These are phyloP conservation scores for Cephalotrichum gorgonifer DNA, from an alignment of 2,329 filamentous ascomycete genomes.

Conservation along the genomic window DNA sequence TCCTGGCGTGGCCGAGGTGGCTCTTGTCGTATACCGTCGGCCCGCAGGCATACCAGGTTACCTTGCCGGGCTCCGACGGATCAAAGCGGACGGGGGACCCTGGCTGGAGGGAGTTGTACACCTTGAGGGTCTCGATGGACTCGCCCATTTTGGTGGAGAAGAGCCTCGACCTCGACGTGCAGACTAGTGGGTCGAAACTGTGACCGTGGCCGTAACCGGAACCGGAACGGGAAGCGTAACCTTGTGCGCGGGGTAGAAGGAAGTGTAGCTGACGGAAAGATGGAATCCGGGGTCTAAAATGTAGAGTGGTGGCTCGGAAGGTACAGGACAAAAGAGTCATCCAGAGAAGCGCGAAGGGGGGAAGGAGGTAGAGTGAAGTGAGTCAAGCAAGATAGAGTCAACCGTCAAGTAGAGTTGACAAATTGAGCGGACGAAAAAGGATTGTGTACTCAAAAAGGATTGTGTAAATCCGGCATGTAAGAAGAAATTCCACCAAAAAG, in stretches of 20 bases:
- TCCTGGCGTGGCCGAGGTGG: conserved; percentile 74
- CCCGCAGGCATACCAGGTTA: conserved; percentile 61
- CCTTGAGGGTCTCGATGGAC: conserved; percentile 2
- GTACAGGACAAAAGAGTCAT: conserved; percentile 3
- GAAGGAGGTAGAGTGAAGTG: background rate
- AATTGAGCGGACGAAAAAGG: too few species aligned
- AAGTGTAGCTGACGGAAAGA: background rate
- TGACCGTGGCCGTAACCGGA: too few species aligned
- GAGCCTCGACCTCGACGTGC: background rate
- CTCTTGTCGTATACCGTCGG: conserved; percentile 78
- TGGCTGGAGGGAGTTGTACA: conserved; percentile 4
- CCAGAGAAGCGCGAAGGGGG: background rate
- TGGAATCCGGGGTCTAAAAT: background rate
- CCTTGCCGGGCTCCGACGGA: conserved; percentile 6
- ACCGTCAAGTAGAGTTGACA: too few species aligned
- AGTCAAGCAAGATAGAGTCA: background rate
- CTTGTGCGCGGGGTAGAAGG: background rate
- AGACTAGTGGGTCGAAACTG: background rate
- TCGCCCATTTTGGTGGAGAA: conserved; percentile 2
- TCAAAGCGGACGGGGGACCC: conserved; percentile 7
- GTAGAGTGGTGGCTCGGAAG: background rate
- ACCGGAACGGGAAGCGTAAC: too few species aligned
- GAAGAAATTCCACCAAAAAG: background rate
- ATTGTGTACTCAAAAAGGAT: too few species aligned
- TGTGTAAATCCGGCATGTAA: too few species aligned